phyloP scores from a whole-genome alignment of 2,329 filamentous ascomycete species.

The Dendryphion nanum region DNA sequence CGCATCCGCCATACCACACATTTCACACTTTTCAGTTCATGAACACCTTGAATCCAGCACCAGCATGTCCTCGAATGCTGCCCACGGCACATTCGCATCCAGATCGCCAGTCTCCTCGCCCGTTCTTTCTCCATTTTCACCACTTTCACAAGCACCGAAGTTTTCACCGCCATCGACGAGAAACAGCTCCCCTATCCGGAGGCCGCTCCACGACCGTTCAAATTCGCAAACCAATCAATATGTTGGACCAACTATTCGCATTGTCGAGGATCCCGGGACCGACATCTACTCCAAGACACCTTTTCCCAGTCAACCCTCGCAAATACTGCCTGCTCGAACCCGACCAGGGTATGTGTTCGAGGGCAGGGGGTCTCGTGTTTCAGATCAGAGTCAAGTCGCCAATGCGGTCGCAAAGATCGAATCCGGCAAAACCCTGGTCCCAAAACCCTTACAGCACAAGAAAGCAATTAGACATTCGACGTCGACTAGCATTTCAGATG shows the following conservation, averaged over 20 bases:
- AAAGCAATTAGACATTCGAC: conserved; percentile 37
- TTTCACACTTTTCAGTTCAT: conserved; percentile 20
- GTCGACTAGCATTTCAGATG: conserved; percentile 39
- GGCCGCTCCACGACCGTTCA: conserved; percentile 39
- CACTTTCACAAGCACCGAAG: conserved; percentile 28
- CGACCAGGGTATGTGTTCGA: conserved; percentile 39
- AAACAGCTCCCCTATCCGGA: conserved; percentile 32
- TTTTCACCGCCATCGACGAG: conserved; percentile 30
- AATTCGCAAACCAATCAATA: conserved; percentile 37
- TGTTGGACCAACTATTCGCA: conserved; percentile 40
- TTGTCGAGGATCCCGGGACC: conserved; percentile 37
- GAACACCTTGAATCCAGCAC: conserved; percentile 10
- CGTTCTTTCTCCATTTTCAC: conserved; percentile 14
- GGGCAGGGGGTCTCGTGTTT: conserved; percentile 39
- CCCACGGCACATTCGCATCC: conserved; percentile 22
- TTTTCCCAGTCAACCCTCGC: conserved; percentile 39
- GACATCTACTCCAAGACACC: conserved; percentile 40
- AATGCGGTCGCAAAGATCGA: conserved; percentile 40
- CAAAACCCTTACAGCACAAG: conserved; percentile 33
- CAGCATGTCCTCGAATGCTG: conserved; percentile 32
- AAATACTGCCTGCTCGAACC: conserved; percentile 39
- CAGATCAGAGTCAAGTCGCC: conserved; percentile 36
- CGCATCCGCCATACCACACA: conserved; percentile 20
- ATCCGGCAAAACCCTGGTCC: conserved; percentile 30
- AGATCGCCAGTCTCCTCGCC: conserved; percentile 8